Conservation (phyloP, 176 grass and related monocot genomes). For the Alloteropsis semialata region DNA sequence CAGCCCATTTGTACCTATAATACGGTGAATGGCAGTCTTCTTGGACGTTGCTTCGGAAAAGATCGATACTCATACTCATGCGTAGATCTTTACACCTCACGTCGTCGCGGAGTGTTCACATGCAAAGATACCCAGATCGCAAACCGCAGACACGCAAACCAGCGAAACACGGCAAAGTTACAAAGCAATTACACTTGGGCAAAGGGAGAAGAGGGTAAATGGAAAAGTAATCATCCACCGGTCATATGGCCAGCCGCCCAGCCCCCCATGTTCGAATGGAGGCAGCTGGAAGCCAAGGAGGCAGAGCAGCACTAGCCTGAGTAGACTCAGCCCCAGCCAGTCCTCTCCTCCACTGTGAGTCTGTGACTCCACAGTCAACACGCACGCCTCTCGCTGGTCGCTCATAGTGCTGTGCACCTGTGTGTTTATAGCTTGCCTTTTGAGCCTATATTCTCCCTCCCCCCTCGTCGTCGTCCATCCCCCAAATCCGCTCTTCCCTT, state of each 20-base stretch:
- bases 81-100: background rate
- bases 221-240: slow-evolving; percentile 1
- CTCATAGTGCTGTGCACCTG: background rate
- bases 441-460: background rate
- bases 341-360: background rate
- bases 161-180: background rate
- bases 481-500: background rate
- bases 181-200: slow-evolving; percentile 22
- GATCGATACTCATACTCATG: too few relatives aligned
- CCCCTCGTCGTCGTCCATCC: background rate
- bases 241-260: background rate
- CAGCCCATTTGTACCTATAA: too few relatives aligned
- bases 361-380: background rate
- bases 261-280: background rate
- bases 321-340: background rate
- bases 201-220: background rate
- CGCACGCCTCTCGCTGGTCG: background rate
- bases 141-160: background rate
- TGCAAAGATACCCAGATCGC: background rate
- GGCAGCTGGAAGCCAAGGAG: background rate
- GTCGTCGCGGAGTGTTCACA: slow-evolving; percentile 11
- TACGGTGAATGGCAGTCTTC: too few relatives aligned
- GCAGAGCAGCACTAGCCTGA: slow-evolving; percentile 13
- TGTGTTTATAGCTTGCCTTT: background rate
- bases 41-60: too few relatives aligned